These are phyloP conservation scores for Cercospora berteroae DNA, from an alignment of 2,329 filamentous ascomycete genomes.

Conservation along the genomic window DNA sequence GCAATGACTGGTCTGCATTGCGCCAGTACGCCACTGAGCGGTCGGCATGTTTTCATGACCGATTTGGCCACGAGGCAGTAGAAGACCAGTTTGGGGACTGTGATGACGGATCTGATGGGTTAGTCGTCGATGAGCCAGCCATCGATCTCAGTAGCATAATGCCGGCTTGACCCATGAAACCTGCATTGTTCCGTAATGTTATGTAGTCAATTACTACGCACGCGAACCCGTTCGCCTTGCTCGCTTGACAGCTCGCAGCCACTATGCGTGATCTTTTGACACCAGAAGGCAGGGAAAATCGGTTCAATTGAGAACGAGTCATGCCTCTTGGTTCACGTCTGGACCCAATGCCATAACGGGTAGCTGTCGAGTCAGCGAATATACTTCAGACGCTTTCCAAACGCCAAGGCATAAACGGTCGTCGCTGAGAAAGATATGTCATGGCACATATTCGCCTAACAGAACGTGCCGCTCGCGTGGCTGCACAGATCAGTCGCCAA, in stretches of 20 bases:
- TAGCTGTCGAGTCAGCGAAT: background rate
- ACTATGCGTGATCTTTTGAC: background rate
- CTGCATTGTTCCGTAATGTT: background rate
- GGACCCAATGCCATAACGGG: background rate
- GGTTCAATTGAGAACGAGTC: background rate
- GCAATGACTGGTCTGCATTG: slow-evolving; percentile 21
- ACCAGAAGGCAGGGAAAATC: background rate
- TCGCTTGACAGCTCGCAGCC: background rate
- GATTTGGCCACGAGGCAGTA: slow-evolving; percentile 3
- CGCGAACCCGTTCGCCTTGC: background rate
- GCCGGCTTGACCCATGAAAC: background rate
- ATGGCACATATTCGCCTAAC: background rate
- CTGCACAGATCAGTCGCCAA: slow-evolving; percentile 9
- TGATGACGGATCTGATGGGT: slow-evolving; percentile 18
- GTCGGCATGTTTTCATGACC: slow-evolving; percentile 19
- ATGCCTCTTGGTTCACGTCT: background rate
- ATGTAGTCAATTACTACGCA: background rate
- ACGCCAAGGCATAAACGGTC: background rate
- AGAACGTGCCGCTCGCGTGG: slow-evolving; percentile 9
- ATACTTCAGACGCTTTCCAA: background rate
- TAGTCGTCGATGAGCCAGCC: slow-evolving; percentile 8
- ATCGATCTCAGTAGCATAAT: slow-evolving; percentile 1
- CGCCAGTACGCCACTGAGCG: slow-evolving; percentile 22
- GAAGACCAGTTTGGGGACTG: slow-evolving; percentile 16
- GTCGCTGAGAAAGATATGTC: background rate